Evolutionary conservation across 2,329 filamentous ascomycete species (phyloP).

Genomic region (Coniochaeta sp.): DNA sequence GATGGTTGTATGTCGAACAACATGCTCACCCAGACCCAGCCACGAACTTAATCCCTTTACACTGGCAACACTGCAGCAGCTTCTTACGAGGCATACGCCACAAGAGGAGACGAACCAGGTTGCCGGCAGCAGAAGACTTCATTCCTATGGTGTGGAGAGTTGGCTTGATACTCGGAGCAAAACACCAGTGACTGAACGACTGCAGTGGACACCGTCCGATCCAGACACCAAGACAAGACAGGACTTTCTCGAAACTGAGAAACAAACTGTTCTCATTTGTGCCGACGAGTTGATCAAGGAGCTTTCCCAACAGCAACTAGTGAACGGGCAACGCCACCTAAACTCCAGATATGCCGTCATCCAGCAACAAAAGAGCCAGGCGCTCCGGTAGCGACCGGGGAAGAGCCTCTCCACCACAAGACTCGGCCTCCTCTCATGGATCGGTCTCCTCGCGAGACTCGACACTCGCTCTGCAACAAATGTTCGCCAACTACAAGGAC

Average conservation of each 20-base stretch:
- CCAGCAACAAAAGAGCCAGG: background rate
- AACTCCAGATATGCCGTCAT: background rate
- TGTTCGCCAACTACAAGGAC: background rate
- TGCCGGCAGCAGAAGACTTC: background rate
- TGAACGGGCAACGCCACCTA: too few relatives aligned
- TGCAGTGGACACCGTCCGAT: too few relatives aligned
- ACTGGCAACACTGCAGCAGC: too few relatives aligned
- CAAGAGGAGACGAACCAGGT: background rate
- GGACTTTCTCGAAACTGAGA: too few relatives aligned
- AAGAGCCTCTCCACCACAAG: background rate
- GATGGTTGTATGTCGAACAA: background rate
- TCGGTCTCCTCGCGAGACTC: background rate
- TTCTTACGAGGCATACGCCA: background rate
- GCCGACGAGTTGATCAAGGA: too few relatives aligned
- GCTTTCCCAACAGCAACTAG: too few relatives aligned
- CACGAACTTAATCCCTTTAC: too few relatives aligned
- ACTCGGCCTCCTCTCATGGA: background rate
- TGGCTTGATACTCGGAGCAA: slow-evolving; percentile 4
- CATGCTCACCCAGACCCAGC: background rate
- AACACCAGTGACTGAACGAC: too few relatives aligned
- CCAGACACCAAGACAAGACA: too few relatives aligned
- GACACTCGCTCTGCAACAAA: background rate
- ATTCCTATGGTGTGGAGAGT: background rate
- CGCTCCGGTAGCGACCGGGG: slow-evolving; percentile 1
- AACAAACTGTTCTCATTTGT: too few relatives aligned